Base-by-base conservation (phyloP, 371 early-diverging fungal species). In the Lichtheimia corymbifera region DNA sequence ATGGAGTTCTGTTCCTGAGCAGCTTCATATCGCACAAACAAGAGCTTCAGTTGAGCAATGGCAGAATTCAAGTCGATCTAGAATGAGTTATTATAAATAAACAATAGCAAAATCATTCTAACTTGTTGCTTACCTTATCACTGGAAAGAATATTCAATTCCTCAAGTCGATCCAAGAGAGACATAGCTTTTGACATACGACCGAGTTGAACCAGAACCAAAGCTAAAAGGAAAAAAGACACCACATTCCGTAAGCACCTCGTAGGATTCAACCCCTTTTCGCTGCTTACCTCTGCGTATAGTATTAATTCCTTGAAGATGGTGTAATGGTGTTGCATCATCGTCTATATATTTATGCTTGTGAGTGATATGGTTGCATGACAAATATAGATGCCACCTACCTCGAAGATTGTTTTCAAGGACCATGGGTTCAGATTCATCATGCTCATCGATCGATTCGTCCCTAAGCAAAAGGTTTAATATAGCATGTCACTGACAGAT, bases 281-380 rank as follows among this genome's bases (percentile, higher is more conserved):
- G 15, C 12, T 17, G 18, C 17, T 49, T 64, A 71, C 72, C 73
- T 63, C 64, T 71, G 20, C 44, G 57, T 4, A 76, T 64, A 12
- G 50, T 54, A 35, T 59, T 71, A 0, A 27, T 18, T 7, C 49
- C 59, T 27, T 61, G 53, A 2, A 63, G 51, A 7, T 59, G 52
- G 47, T n/a, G 47, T 18, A 47, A 11, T 2, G 47, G 47, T 17
- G 47, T 17, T 47, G 47, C 22, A 47, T 47, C n/a, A 11, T 35
- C 35, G 2, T 35, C 35, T 35, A 11, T 35, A 28, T 28, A 1
- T 4, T 35, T 11, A 35, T 35, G 35, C 35, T 11, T 2, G 35
- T 35, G 11, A 35, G 35, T 11, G 2, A 35, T 35, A 11, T 35
- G 35, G 2, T 9, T 9, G 9, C 9, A 35, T 6, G 2, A 35